Evolutionary conservation across 75 land plant species (phyloP).

Genomic region (Sequoiadendron giganteum): DNA sequence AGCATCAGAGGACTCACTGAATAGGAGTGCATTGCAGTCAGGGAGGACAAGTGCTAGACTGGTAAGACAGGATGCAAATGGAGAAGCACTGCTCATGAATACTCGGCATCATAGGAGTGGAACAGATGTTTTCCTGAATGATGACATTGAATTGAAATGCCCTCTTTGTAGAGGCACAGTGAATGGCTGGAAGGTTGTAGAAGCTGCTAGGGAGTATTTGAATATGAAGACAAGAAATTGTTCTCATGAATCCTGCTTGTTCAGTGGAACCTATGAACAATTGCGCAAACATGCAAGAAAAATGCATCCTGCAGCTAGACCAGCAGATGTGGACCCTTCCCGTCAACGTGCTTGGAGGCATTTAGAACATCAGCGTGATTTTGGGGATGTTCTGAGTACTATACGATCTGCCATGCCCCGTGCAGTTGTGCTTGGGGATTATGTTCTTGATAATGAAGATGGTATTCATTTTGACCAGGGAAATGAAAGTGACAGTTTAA

Average conservation of each 20-base stretch:
- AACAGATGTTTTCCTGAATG: not conserved
- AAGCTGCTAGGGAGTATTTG: conserved; percentile 60
- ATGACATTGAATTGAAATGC: conserved; percentile 40
- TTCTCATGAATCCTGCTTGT: conserved; percentile 68
- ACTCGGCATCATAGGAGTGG: not conserved
- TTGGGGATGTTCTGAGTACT: conserved; percentile 71
- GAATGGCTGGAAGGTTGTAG: conserved; percentile 55
- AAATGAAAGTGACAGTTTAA: conserved; percentile 24
- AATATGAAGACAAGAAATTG: conserved; percentile 61
- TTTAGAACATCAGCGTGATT: conserved; percentile 61
- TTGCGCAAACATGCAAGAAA: conserved; percentile 70
- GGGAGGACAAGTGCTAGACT: not conserved
- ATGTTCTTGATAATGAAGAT: conserved; percentile 69
- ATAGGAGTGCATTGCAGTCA: not conserved
- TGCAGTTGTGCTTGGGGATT: conserved; percentile 75
- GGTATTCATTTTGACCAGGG: conserved; percentile 27
- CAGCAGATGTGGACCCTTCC: conserved; percentile 69
- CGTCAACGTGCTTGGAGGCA: conserved; percentile 72
- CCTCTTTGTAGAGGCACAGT: conserved; percentile 77
- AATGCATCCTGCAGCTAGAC: conserved; percentile 58
- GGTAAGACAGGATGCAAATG: not conserved
- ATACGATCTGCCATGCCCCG: conserved; percentile 80
- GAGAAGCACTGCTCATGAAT: not conserved
- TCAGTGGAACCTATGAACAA: conserved; percentile 64
- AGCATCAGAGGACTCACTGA: conserved; percentile 5